phyloP scores from a whole-genome alignment of 2,329 filamentous ascomycete species.

The Fusarium austroafricanum region DNA sequence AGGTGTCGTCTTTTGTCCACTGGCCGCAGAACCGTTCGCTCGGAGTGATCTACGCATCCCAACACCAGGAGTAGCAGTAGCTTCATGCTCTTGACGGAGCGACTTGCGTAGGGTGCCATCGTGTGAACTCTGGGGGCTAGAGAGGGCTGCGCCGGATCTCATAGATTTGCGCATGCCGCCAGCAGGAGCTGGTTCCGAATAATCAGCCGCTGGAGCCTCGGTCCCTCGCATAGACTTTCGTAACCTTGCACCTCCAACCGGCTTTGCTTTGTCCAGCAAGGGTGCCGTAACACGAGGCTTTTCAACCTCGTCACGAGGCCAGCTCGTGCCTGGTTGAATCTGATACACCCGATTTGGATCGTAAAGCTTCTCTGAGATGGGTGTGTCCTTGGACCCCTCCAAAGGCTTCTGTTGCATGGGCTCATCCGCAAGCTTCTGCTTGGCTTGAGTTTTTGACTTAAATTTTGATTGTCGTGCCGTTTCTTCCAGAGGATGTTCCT shows the following conservation, averaged over 20 bases:
- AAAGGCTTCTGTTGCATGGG: conserved; percentile 16
- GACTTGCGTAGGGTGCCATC: conserved; percentile 39
- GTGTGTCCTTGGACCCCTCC: conserved; percentile 12
- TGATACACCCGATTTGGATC: conserved; percentile 53
- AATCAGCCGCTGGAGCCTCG: conserved; percentile 29
- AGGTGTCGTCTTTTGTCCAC: conserved; percentile 7
- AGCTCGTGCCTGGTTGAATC: conserved; percentile 52
- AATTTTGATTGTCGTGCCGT: conserved; percentile 32
- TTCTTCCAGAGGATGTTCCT: conserved; percentile 55
- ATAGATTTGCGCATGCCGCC: conserved; percentile 51
- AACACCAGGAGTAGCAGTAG: neutral
- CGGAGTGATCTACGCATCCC: conserved; percentile 44
- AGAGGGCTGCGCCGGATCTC: conserved; percentile 38
- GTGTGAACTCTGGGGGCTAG: conserved; percentile 13
- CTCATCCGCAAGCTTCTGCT: conserved; percentile 41
- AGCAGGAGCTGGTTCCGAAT: conserved; percentile 22
- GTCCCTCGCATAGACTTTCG: conserved; percentile 61
- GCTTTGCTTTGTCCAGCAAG: conserved; percentile 3
- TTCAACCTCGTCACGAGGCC: conserved; percentile 36
- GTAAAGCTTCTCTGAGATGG: conserved; percentile 16
- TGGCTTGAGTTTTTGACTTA: conserved; percentile 54
- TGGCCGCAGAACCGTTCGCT: conserved; percentile 22
- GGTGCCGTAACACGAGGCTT: conserved; percentile 8
- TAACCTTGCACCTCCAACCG: conserved; percentile 48
- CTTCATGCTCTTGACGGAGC: conserved; percentile 36